These are phyloP conservation scores for Solanum tacnaense DNA, from an alignment of 257 asterid species.

Conservation along the genomic window DNA sequence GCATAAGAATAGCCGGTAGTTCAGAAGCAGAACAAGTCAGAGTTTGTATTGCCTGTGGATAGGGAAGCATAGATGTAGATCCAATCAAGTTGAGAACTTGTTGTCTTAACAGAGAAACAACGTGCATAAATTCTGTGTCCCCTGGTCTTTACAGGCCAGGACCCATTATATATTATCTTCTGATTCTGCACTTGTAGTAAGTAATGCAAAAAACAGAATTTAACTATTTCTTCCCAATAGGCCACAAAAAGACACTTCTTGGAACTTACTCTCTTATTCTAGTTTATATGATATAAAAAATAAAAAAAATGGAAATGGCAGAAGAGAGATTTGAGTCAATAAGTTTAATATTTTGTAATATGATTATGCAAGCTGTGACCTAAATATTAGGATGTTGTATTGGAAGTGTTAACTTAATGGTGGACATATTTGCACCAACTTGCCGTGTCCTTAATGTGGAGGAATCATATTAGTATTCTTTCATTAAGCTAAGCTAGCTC, in stretches of 20 bases:
- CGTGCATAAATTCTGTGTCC: slow-evolving; percentile 17
- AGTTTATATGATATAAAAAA: not conserved
- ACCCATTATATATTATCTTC: slow-evolving; percentile 19
- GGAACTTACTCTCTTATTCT: slow-evolving; percentile 2
- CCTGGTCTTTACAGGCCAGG: slow-evolving; percentile 24
- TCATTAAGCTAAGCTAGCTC: not conserved
- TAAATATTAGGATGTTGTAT: not conserved
- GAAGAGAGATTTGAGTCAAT: not conserved
- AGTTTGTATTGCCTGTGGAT: slow-evolving; percentile 40
- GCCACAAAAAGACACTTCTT: slow-evolving; percentile 6
- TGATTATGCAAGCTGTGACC: not conserved
- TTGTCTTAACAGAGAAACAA: slow-evolving; percentile 8
- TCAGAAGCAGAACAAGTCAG: slow-evolving; percentile 18
- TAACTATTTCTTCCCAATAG: not conserved
- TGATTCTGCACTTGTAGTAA: slow-evolving; percentile 8
- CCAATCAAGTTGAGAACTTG: slow-evolving; percentile 24
- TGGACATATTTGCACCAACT: not conserved
- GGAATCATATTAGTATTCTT: not conserved
- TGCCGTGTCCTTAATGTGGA: not conserved
- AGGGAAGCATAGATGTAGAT: slow-evolving; percentile 58
- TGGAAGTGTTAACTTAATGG: not conserved
- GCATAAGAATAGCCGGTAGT: not conserved
- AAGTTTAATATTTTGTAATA: not conserved
- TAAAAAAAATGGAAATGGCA: not conserved
- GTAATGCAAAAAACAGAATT: not conserved